Evolutionary conservation across 176 grass and related monocot genomes (phyloP).

Genomic region (Secale cereale): DNA sequence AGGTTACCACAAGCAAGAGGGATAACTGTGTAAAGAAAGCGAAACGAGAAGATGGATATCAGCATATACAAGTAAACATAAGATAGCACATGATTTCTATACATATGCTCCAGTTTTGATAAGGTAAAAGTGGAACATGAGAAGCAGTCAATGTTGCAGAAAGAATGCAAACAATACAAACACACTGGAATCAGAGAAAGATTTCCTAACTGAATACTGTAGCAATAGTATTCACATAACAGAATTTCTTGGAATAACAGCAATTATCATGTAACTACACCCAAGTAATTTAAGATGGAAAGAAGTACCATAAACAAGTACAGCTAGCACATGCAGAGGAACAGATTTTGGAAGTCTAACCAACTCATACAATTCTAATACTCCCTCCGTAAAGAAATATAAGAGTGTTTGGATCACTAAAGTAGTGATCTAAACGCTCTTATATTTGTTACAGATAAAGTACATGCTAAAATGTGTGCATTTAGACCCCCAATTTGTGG

Average conservation of each 20-base stretch:
- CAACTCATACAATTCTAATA: background rate
- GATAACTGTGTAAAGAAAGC: background rate
- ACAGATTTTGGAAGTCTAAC: background rate
- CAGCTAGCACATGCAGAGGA: too few relatives aligned
- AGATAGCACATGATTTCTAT: background rate
- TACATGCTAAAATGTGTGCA: too few relatives aligned
- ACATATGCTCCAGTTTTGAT: too few relatives aligned
- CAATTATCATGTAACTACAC: background rate
- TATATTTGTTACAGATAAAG: too few relatives aligned
- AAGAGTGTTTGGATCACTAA: too few relatives aligned
- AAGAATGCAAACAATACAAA: background rate
- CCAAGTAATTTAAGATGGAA: too few relatives aligned
- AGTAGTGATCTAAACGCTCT: too few relatives aligned
- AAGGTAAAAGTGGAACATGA: too few relatives aligned
- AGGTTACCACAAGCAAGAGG: background rate
- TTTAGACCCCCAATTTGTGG: background rate
- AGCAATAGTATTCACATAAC: background rate
- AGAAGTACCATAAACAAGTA: background rate
- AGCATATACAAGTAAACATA: background rate
- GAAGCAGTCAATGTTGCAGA: background rate
- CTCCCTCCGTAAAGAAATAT: too few relatives aligned
- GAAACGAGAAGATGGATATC: background rate
- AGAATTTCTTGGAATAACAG: background rate
- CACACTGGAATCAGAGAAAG: background rate
- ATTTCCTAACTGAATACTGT: background rate